phyloP scores from a whole-genome alignment of 495 filamentous ascomycete genomes.

The Pseudoneurospora amorphoporcata region DNA sequence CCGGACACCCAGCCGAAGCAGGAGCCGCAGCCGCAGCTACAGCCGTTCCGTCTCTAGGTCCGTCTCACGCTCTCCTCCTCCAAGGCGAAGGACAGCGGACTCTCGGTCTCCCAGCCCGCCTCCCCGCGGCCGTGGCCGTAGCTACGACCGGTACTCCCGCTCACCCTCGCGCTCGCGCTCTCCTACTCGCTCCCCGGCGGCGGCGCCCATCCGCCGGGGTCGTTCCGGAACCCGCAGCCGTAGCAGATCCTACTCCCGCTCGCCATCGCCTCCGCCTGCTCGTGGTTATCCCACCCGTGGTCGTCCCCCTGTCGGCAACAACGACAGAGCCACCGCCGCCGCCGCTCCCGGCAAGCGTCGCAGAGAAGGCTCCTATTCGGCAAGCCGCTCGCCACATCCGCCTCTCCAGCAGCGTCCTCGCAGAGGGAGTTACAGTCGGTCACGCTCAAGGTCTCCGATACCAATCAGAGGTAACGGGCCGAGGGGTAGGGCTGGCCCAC shows the following conservation, averaged over 20 bases:
- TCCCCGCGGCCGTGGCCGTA: conserved; percentile 6
- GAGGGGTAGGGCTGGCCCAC: neutral
- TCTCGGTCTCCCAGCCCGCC: conserved; percentile 24
- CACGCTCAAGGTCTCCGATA: conserved; percentile 2
- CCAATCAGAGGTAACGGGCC: neutral
- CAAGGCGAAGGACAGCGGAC: conserved; percentile 16
- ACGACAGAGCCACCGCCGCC: neutral
- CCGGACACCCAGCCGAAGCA: conserved; percentile 6
- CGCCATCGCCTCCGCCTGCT: conserved; percentile 1
- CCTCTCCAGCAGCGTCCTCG: conserved; percentile 5
- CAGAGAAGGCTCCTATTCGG: conserved; percentile 11
- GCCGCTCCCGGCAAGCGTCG: conserved; percentile 6
- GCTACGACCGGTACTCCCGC: conserved; percentile 15
- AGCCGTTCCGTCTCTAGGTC: conserved; percentile 22
- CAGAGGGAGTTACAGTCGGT: conserved; percentile 5
- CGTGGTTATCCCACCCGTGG: neutral
- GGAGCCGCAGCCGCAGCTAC: conserved; percentile 12
- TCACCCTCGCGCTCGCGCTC: conserved; percentile 9
- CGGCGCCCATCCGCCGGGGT: neutral
- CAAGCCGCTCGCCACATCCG: conserved; percentile 3
- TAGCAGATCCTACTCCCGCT: conserved; percentile 10
- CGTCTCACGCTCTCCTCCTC: conserved; percentile 21
- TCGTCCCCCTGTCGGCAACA: neutral
- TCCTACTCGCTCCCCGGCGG: neutral
- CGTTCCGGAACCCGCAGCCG: conserved; percentile 7